phyloP scores from a whole-genome alignment of 2,329 filamentous ascomycete species.

The Pseudofabraea citricarpa region DNA sequence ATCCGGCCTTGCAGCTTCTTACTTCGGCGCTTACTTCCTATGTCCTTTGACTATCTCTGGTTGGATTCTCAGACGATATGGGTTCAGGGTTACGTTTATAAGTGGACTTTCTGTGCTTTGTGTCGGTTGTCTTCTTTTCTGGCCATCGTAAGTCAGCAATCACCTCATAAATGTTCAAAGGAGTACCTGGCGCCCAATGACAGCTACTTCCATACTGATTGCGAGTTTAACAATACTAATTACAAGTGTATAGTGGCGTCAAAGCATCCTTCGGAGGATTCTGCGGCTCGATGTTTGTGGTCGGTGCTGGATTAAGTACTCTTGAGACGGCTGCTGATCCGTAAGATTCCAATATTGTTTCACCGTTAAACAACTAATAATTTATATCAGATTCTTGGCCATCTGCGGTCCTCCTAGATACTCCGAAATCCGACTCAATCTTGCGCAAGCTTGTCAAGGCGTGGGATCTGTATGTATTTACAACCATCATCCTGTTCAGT shows the following conservation, averaged over 20 bases:
- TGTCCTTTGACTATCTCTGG: constrained; percentile 63
- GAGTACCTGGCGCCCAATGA: no score
- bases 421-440: constrained; percentile 69
- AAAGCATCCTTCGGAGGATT: constrained; percentile 67
- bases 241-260: no score
- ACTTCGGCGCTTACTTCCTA: constrained; percentile 57
- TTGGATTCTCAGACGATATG: constrained; percentile 60
- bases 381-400: constrained; percentile 17
- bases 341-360: not conserved
- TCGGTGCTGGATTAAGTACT: constrained; percentile 67
- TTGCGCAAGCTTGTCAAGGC: constrained; percentile 74
- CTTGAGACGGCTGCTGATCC: constrained; percentile 77
- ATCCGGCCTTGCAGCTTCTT: constrained; percentile 24
- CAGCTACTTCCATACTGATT: no score
- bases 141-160: no score
- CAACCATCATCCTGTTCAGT: no score
- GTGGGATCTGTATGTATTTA: no score
- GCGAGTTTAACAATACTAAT: no score
- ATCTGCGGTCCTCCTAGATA: constrained; percentile 65
- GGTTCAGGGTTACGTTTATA: constrained; percentile 63
- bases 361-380: no score
- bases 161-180: no score
- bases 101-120: constrained; percentile 63
- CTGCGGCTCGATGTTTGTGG: constrained; percentile 67
- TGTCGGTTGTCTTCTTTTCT: constrained; percentile 54